Evolutionary conservation across 192 early-diverging fungal species (phyloP).

Genomic region (Backusella circina): DNA sequence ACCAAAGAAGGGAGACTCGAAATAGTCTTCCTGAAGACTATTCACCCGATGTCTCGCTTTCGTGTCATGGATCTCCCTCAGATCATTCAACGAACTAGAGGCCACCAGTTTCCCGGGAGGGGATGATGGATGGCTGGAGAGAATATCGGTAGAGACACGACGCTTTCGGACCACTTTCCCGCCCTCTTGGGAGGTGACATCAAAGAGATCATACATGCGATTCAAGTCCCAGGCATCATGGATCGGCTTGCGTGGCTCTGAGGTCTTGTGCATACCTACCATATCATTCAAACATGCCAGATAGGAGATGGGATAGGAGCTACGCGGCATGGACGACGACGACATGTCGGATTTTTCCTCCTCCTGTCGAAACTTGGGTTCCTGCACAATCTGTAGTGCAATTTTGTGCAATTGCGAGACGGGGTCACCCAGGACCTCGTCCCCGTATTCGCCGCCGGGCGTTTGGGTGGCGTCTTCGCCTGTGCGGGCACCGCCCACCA

Average conservation of each 20-base stretch:
- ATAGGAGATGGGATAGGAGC: slow-evolving; percentile 49
- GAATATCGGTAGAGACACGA: slow-evolving; percentile 29
- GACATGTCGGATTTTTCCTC: background rate
- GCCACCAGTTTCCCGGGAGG: slow-evolving; percentile 8
- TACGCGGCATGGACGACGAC: slow-evolving; percentile 32
- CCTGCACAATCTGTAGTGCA: slow-evolving; percentile 73
- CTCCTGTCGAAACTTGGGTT: slow-evolving; percentile 22
- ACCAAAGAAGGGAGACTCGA: background rate
- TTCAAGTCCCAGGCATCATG: background rate
- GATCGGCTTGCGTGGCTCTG: slow-evolving; percentile 49
- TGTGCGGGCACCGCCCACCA: slow-evolving; percentile 58
- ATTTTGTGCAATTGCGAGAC: slow-evolving; percentile 91
- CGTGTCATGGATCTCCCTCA: background rate
- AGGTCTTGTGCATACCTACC: slow-evolving; percentile 69
- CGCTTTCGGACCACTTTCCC: slow-evolving; percentile 33
- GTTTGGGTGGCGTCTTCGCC: background rate
- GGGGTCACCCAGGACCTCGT: slow-evolving; percentile 72
- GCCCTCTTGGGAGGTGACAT: slow-evolving; percentile 14
- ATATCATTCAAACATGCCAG: slow-evolving; percentile 75
- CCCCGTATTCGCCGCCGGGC: slow-evolving; percentile 41
- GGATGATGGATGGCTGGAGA: background rate
- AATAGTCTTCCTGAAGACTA: slow-evolving; percentile 42
- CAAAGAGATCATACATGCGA: background rate
- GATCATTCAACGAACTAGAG: slow-evolving; percentile 7
- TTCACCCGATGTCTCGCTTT: slow-evolving; percentile 41